These are phyloP conservation scores for Apiosordaria backusii DNA, from an alignment of 495 filamentous ascomycete genomes.

Conservation along the genomic window DNA sequence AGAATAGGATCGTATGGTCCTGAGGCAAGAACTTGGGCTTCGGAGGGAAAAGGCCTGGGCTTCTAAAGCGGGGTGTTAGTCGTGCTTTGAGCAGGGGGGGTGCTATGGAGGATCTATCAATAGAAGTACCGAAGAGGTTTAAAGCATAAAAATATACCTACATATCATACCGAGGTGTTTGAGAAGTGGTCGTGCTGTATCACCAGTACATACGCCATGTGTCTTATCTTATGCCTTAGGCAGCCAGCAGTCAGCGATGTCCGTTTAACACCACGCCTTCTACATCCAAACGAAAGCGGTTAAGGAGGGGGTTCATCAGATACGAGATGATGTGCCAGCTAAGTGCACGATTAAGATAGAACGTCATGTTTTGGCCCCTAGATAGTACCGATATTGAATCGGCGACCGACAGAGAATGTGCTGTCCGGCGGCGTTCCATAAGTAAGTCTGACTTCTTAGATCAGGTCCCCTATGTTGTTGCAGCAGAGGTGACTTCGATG, in stretches of 20 bases:
- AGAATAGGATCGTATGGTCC: too few relatives aligned
- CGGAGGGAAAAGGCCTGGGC: too few relatives aligned
- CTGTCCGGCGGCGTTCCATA: background rate
- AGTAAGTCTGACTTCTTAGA: background rate
- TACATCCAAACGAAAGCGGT: background rate
- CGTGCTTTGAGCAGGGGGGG: too few relatives aligned
- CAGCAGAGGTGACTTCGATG: background rate
- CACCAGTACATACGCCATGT: too few relatives aligned
- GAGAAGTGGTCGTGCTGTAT: too few relatives aligned
- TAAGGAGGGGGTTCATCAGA: background rate
- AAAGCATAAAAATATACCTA: too few relatives aligned
- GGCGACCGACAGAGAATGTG: background rate
- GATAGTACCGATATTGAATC: background rate
- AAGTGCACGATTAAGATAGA: background rate
- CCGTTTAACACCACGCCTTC: background rate
- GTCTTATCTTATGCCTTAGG: background rate
- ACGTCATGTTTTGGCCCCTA: background rate
- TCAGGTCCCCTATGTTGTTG: background rate
- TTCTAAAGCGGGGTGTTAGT: too few relatives aligned
- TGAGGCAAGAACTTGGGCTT: too few relatives aligned
- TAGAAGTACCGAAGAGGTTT: too few relatives aligned
- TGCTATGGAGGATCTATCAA: too few relatives aligned
- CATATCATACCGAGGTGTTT: too few relatives aligned
- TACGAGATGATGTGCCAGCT: background rate
- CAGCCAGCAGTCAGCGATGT: background rate